Evolutionary conservation across 2,329 filamentous ascomycete genomes (phyloP), one percentile per base, ranked within the genome.

Genomic region (Pseudonectria buxi): DNA sequence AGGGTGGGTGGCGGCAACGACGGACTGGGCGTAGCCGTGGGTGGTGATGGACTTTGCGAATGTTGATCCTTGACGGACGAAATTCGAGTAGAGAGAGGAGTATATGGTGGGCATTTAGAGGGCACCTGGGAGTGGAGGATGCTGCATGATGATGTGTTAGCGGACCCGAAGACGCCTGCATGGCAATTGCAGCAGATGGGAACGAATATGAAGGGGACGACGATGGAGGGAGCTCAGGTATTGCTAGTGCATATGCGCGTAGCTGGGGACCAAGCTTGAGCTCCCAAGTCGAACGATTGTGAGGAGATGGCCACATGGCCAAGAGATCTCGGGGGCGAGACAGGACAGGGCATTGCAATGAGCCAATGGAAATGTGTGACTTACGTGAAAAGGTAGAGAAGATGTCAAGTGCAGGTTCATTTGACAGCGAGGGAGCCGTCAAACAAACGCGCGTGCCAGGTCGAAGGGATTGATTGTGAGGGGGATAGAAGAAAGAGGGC

Each of bases 1-100:
- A 37, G 76, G 76, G 46, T 95, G 88, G 47, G 87, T 87, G 55
- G 88, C 90, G 58, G 92, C 92, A 68, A 98, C 88, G 67, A 96
- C 83, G 46, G 89, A 95, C 64, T 96, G 90, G 54, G 89, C 89
- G 76, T 95, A 96, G 68, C 90, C 90, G 78, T 96, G 87, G 61
- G 87, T 89, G 63, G 87, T 90, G 64, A 96, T 84, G 58, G 89
- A 88, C 72, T 96, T 96, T 60, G 86, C 82, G 57, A 64, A 63
- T 56, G 63, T 58, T 69, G 95, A 84, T 83, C 86, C 89, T 76
- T 90, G 86, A 74, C 92, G 90, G 79, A 94, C 87, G 74, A 96
- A 86, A 72, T 76, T 81, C 68, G 78, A 73, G 66, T 79, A 81
- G 49, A 82, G 68, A 58, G 74, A 76, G 45, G 76, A 80, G 64